These are phyloP conservation scores for Hericium erinaceus DNA, from an alignment of 768 basidiomycete genomes.

Conservation along the genomic window DNA sequence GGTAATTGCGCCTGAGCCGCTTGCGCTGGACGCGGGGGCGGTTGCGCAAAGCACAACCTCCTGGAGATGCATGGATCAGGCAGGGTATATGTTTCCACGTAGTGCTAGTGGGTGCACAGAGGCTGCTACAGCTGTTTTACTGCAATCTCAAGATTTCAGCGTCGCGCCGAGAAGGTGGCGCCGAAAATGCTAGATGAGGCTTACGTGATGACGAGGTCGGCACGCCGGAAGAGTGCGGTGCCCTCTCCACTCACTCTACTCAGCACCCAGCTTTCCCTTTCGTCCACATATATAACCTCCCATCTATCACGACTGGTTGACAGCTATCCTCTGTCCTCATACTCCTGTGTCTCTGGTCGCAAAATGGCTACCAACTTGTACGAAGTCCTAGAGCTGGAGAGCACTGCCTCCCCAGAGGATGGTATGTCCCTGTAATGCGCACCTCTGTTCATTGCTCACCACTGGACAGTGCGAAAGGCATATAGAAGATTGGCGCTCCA, in stretches of 20 bases:
- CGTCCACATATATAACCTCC: background rate
- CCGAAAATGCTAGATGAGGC: background rate
- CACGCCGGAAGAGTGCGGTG: background rate
- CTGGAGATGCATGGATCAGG: constrained; percentile 45
- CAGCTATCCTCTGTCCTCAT: background rate
- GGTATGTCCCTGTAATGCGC: constrained; percentile 32
- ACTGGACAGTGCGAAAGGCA: constrained; percentile 56
- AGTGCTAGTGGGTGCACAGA: background rate
- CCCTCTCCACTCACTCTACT: background rate
- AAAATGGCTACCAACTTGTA: constrained; percentile 54
- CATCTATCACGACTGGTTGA: background rate
- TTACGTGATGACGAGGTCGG: background rate
- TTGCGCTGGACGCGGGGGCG: constrained; percentile 33
- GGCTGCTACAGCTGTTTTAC: background rate
- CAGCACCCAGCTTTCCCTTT: background rate
- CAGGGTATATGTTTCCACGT: background rate
- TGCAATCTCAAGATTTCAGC: background rate
- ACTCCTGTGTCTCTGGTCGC: background rate
- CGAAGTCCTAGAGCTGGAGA: constrained; percentile 45
- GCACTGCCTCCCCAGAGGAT: constrained; percentile 51
- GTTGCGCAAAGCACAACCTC: constrained; percentile 62
- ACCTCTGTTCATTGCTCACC: background rate
- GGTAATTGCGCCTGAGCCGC: constrained; percentile 55
- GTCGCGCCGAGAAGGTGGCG: background rate
- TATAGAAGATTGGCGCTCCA: constrained; percentile 63